A percentile compares a stretch with the other conserved stretches of the same genome.
Evolutionary conservation across 176 grass and related monocot species (phyloP).

Genomic region (Cenchrus fungigraminus): DNA sequence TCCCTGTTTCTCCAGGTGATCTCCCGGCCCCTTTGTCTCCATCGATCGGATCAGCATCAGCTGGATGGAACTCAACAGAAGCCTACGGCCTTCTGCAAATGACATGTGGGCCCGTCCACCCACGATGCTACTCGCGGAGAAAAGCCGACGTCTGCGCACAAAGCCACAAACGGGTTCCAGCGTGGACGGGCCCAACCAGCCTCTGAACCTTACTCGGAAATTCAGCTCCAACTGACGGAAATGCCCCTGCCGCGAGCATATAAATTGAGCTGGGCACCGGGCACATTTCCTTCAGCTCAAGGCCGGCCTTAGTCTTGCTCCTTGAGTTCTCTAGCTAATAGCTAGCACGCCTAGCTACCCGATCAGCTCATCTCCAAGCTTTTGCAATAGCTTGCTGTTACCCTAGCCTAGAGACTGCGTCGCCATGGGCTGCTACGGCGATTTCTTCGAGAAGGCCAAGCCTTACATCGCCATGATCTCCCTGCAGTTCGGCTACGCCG

Average conservation of each 20-base stretch:
- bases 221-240: background rate
- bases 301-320: slow-evolving; percentile 38
- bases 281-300: slow-evolving; percentile 56
- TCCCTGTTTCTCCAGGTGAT: slow-evolving; percentile 5
- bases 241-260: slow-evolving; percentile 24
- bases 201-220: background rate
- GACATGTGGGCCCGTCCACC: slow-evolving; percentile 31
- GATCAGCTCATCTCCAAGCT: background rate
- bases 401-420: background rate
- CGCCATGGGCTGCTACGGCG: slow-evolving; percentile 55
- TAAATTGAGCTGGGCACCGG: slow-evolving; percentile 17
- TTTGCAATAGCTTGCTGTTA: background rate
- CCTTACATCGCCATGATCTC: slow-evolving; percentile 94
- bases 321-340: slow-evolving; percentile 43
- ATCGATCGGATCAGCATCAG: slow-evolving; percentile 5
- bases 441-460: slow-evolving; percentile 67
- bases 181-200: slow-evolving; percentile 10
- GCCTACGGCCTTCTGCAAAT: background rate
- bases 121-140: slow-evolving; percentile 31
- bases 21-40: background rate
- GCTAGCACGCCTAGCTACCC: background rate
- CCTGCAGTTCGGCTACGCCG: slow-evolving; percentile 92
- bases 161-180: slow-evolving; percentile 27
- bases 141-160: slow-evolving; percentile 37
- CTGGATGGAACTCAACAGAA: slow-evolving; percentile 4